These are phyloP conservation scores for Micractinium sp. DNA, from an alignment of 139 green algal genomes.

Conservation along the genomic window DNA sequence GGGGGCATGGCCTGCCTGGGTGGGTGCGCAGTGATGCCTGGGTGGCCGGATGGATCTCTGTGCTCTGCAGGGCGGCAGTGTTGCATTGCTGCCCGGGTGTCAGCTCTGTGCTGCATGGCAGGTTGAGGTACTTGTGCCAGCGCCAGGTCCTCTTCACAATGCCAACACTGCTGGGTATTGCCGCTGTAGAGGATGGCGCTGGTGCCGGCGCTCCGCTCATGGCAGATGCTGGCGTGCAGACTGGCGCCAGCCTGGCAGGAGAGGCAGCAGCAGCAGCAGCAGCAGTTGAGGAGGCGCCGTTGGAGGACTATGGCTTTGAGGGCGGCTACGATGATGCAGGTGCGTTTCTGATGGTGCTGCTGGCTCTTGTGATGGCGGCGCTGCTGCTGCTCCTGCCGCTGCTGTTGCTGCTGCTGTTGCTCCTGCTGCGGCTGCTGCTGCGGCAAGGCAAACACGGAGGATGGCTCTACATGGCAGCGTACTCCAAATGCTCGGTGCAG, in stretches of 20 bases:
- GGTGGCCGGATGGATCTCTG: too few species aligned
- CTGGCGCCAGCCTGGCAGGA: constrained; percentile 20
- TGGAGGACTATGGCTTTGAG: neutral
- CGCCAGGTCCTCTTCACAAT: too few species aligned
- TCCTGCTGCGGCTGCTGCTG: too few species aligned
- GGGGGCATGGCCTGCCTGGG: too few species aligned
- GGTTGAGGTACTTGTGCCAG: too few species aligned
- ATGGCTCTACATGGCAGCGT: too few species aligned
- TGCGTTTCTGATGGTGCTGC: neutral
- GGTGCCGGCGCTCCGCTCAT: neutral
- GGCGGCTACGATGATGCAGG: constrained; percentile 14
- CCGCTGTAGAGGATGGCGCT: neutral
- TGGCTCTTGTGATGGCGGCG: neutral
- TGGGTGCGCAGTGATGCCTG: neutral
- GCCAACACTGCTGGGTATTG: too few species aligned
- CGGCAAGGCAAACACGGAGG: too few species aligned
- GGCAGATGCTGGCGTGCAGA: constrained; percentile 26
- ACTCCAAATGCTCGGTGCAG: too few species aligned
- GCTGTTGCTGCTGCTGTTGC: neutral
- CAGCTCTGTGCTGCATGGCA: neutral
- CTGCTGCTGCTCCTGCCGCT: too few species aligned
- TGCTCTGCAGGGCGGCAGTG: neutral
- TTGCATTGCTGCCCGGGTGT: neutral
- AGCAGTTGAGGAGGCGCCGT: neutral
- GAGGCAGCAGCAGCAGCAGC: neutral